Evolutionary conservation across 2,329 filamentous ascomycete species (phyloP).

Genomic region (Penicillium occitanis): DNA sequence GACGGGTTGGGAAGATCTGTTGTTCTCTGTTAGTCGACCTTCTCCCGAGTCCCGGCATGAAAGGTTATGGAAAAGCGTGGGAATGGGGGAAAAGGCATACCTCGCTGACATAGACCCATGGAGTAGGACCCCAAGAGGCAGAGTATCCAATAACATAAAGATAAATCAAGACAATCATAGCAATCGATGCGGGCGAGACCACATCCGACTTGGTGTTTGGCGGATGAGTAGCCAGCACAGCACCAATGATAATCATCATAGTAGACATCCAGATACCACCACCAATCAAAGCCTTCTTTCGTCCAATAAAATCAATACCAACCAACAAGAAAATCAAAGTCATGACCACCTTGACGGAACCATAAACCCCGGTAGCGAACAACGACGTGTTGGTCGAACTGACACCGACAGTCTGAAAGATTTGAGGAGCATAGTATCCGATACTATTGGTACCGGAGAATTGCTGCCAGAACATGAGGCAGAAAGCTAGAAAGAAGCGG

Average conservation of each 20-base stretch:
- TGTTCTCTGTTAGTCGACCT: neutral
- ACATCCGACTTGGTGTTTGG: constrained; percentile 28
- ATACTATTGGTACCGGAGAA: constrained; percentile 43
- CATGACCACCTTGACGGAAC: constrained; percentile 40
- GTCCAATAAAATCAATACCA: constrained; percentile 41
- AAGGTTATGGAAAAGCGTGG: neutral
- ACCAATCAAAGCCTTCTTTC: constrained; percentile 37
- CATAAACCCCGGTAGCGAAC: constrained; percentile 42
- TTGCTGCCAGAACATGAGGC: constrained; percentile 45
- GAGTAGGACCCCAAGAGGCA: constrained; percentile 37
- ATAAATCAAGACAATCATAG: constrained; percentile 52
- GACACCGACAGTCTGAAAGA: constrained; percentile 39
- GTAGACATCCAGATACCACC: constrained; percentile 36
- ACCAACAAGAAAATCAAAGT: constrained; percentile 39
- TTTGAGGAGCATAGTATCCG: constrained; percentile 42
- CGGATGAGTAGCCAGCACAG: constrained; percentile 35
- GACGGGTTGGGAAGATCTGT: constrained; percentile 42
- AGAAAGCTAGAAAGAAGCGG: constrained; percentile 38
- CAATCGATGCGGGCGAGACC: constrained; percentile 35
- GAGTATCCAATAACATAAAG: constrained; percentile 45
- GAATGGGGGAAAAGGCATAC: constrained; percentile 23
- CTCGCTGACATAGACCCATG: constrained; percentile 39
- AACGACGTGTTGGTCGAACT: constrained; percentile 35
- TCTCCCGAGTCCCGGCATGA: neutral
- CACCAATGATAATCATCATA: constrained; percentile 45